These are phyloP conservation scores for Wickerhamiella occidentalis DNA, from an alignment of 805 yeast species.

Conservation along the genomic window DNA sequence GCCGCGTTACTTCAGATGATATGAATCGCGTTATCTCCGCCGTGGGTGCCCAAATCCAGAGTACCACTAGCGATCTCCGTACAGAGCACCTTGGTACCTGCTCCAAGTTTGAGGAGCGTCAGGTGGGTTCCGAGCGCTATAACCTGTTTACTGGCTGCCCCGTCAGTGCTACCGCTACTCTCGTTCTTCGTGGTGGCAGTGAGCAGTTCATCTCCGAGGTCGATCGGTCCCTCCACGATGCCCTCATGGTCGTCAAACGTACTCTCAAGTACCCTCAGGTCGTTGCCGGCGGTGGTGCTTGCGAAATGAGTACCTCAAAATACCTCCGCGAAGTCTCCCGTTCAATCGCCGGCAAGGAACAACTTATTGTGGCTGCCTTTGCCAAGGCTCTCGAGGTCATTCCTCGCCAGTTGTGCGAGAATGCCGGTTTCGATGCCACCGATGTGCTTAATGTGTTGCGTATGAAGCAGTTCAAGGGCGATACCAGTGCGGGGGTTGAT, in stretches of 20 bases:
- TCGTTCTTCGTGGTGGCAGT: slow-evolving; percentile 92
- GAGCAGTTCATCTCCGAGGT: slow-evolving; percentile 97
- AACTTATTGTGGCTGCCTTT: slow-evolving; percentile 78
- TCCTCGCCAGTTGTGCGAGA: slow-evolving; percentile 95
- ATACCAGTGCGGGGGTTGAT: slow-evolving; percentile 84
- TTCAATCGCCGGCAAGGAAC: slow-evolving; percentile 91
- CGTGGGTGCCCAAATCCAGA: slow-evolving; percentile 83
- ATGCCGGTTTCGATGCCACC: slow-evolving; percentile 98
- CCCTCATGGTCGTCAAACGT: slow-evolving; percentile 95
- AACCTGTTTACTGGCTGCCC: slow-evolving; percentile 90
- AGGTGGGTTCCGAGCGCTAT: slow-evolving; percentile 91
- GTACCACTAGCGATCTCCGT: slow-evolving; percentile 48
- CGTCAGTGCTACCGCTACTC: slow-evolving; percentile 82
- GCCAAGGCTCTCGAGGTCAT: slow-evolving; percentile 92
- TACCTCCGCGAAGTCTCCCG: slow-evolving; percentile 76
- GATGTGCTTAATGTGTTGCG: slow-evolving; percentile 82
- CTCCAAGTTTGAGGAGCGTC: slow-evolving; percentile 77
- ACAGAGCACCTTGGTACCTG: slow-evolving; percentile 74
- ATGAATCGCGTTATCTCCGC: slow-evolving; percentile 87
- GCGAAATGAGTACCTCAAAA: slow-evolving; percentile 92
- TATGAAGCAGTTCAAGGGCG: slow-evolving; percentile 90
- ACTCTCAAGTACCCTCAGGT: slow-evolving; percentile 75
- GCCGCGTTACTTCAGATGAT: slow-evolving; percentile 80
- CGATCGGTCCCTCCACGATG: slow-evolving; percentile 94
- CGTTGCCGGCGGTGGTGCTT: slow-evolving; percentile 99